Evolutionary conservation across 1,139 yeast species (phyloP), one percentile per base, ranked within the genome.

Genomic region (Candida sanyaensis): DNA sequence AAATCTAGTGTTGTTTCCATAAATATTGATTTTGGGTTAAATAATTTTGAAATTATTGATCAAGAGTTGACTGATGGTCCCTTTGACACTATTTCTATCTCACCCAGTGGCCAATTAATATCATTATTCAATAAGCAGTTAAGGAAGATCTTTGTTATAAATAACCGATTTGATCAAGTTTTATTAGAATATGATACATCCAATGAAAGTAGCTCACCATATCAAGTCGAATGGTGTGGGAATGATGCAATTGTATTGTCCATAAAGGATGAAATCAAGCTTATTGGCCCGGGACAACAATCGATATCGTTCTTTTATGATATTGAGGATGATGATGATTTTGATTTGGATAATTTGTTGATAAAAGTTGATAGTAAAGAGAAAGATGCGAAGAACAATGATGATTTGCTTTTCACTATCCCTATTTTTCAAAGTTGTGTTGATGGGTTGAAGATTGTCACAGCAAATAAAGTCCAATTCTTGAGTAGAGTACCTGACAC

Each of bases 151-250:
- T 79, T 74, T 52, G 84, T 88, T 11, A 73, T 80, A 29, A 81
- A 82, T 26, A 64, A 73, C 9, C 70, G 74, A 44, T 81, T 84
- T 53, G 72, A 75, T 47, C 75, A 75, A 41, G 72, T 77, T 3
- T 64, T 86, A n/a, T 68, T 83, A 33, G 84, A 81, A 47, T 79
- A 80, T 48, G 75, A 74, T 48, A 64, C 72, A 1, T 60, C 70
- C 23, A 67, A 63, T 50, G 76, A 69, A 52, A 64, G 73, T 38
- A 54, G 67, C 42, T 21, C 75, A 59, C 65, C 75, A 1, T 60
- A 65, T 36, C 79, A 79, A 52, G 68, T 89, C 10, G 77, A 76
- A 50, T 92, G 97, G 97, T 88, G 96, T 64, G 90, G 93, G 0
- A 84, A 86, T 56, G 96, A 90, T 68, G 90, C 95, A 0, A 83